Percentiles rank a stretch among this genome's conserved stretches.
phyloP scores from a whole-genome alignment of 2,329 filamentous ascomycete genomes.

The Pseudocercospora musae region DNA sequence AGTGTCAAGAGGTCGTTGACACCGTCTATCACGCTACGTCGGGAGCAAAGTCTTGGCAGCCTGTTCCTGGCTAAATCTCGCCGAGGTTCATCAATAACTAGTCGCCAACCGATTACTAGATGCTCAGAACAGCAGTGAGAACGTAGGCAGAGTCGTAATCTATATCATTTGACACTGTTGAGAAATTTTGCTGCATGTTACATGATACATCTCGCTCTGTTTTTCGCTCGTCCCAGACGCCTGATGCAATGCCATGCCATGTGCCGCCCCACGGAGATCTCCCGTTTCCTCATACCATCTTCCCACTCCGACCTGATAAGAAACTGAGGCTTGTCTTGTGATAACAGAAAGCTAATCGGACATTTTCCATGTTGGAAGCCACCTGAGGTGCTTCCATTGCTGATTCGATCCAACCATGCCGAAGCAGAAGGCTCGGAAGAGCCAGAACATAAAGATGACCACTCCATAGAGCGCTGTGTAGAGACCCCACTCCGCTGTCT shows the following conservation, averaged over 20 bases:
- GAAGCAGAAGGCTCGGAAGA: conserved; percentile 92
- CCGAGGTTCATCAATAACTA: too few species aligned
- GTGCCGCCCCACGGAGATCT: not conserved
- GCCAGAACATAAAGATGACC: conserved; percentile 77
- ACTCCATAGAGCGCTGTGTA: conserved; percentile 71
- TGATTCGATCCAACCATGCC: conserved; percentile 84
- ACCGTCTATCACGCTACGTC: not conserved
- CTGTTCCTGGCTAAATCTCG: conserved; percentile 1
- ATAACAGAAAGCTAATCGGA: conserved; percentile 36
- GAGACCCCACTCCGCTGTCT: conserved; percentile 61
- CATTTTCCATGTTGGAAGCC: conserved; percentile 85
- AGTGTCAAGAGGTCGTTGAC: not conserved
- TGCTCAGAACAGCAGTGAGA: not conserved
- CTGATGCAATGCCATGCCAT: conserved; percentile 11
- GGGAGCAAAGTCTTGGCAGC: not conserved
- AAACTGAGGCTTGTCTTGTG: not conserved
- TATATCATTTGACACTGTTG: not conserved
- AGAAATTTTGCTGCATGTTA: conserved; percentile 9
- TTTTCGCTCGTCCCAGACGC: not conserved
- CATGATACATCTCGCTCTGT: conserved; percentile 14
- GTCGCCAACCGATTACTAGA: too few species aligned
- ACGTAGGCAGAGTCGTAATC: not conserved
- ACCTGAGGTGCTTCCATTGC: conserved; percentile 89
- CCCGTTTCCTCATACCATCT: not conserved
- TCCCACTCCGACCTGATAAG: not conserved